Evolutionary conservation across 176 grass and related monocot genomes (phyloP).

Genomic region (Cocos nucifera): DNA sequence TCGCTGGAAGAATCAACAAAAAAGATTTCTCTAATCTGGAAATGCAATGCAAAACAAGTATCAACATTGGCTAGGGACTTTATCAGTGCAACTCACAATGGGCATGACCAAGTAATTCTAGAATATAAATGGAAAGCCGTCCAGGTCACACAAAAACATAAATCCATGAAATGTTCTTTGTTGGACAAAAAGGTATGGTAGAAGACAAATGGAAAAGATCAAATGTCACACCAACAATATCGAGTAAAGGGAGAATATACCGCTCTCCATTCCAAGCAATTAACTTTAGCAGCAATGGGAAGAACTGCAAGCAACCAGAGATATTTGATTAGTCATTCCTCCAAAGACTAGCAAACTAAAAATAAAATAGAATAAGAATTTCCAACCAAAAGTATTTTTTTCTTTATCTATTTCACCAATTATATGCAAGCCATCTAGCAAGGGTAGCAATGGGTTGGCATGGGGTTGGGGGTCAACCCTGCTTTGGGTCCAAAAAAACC

Average conservation of each 20-base stretch:
- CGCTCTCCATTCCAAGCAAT: conserved; percentile 90
- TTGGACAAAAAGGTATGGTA: neutral
- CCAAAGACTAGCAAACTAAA: neutral
- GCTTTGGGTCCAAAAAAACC: no score
- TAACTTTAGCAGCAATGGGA: conserved; percentile 80
- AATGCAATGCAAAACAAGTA: conserved; percentile 4
- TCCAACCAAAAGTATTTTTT: neutral
- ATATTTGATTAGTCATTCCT: neutral
- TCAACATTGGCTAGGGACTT: no score
- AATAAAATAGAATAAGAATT: neutral
- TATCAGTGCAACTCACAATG: no score
- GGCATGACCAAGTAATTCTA: no score
- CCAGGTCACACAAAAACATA: no score
- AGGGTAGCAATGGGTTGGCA: no score
- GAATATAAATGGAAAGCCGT: no score
- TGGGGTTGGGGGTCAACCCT: no score
- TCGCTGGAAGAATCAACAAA: conserved; percentile 66
- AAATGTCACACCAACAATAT: neutral
- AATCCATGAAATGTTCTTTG: no score
- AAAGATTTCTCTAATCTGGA: conserved; percentile 74
- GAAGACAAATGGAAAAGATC: conserved; percentile 1
- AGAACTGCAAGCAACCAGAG: conserved; percentile 50
- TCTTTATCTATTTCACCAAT: no score
- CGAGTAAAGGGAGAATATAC: conserved; percentile 25
- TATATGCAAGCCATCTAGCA: no score